Conservation (phyloP, 2,329 filamentous ascomycete species). For the Hirsutella rhossiliensis region DNA sequence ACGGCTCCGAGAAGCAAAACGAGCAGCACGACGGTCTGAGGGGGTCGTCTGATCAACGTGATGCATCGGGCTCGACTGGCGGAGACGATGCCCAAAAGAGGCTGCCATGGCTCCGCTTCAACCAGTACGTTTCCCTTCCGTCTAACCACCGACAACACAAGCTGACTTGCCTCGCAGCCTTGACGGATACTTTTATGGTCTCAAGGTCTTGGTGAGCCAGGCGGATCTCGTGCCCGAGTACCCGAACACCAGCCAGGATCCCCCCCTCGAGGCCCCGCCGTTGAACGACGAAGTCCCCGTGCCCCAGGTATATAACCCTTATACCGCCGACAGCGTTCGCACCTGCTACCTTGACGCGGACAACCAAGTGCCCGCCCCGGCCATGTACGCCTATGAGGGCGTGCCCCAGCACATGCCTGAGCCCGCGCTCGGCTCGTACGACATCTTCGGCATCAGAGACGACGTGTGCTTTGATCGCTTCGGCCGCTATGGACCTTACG, state of each 20-base stretch:
- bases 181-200: slow-evolving; percentile 67
- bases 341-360: slow-evolving; percentile 53
- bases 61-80: slow-evolving; percentile 12
- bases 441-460: slow-evolving; percentile 58
- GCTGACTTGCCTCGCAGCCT: slow-evolving; percentile 39
- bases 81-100: slow-evolving; percentile 16
- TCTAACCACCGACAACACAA: too few relatives aligned
- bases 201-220: slow-evolving; percentile 55
- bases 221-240: slow-evolving; percentile 62
- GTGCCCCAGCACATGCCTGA: slow-evolving; percentile 68
- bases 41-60: too few relatives aligned
- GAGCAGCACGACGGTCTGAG: slow-evolving; percentile 13
- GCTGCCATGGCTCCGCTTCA: slow-evolving; percentile 28
- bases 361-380: slow-evolving; percentile 43
- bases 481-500: slow-evolving; percentile 74
- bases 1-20: slow-evolving; percentile 1
- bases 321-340: slow-evolving; percentile 45
- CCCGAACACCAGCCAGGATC: slow-evolving; percentile 33
- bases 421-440: slow-evolving; percentile 64
- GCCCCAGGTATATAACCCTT: slow-evolving; percentile 51
- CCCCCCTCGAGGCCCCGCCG: slow-evolving; percentile 19
- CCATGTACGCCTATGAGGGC: slow-evolving; percentile 56
- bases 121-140: slow-evolving; percentile 17
- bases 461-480: slow-evolving; percentile 84
- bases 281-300: slow-evolving; percentile 26